These are phyloP conservation scores for Phytomonas francai DNA, from an alignment of 208 protist species.

Conservation along the genomic window DNA sequence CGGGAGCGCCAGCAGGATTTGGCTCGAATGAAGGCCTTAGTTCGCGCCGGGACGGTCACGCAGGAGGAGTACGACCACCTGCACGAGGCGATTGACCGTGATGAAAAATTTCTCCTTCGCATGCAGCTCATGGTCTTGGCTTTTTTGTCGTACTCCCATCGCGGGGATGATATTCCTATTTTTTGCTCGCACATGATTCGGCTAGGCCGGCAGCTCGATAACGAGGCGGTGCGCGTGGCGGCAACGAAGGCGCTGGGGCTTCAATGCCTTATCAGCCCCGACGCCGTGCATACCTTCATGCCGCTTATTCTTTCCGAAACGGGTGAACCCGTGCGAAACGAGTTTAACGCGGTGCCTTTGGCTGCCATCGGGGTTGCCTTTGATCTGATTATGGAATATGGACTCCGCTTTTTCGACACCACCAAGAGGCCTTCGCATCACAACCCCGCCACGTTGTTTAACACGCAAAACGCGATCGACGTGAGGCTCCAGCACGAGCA, in stretches of 20 bases:
- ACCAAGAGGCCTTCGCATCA: background rate
- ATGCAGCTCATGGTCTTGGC: slow-evolving; percentile 86
- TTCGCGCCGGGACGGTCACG: slow-evolving; percentile 19
- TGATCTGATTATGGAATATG: slow-evolving; percentile 85
- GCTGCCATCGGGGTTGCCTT: slow-evolving; percentile 67
- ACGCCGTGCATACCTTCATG: slow-evolving; percentile 87
- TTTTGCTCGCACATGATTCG: slow-evolving; percentile 87
- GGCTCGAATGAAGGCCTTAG: slow-evolving; percentile 39
- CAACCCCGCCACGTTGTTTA: slow-evolving; percentile 13
- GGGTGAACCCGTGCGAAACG: slow-evolving; percentile 18
- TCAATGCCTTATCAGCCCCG: slow-evolving; percentile 80
- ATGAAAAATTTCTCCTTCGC: slow-evolving; percentile 85
- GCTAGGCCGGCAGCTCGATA: slow-evolving; percentile 70
- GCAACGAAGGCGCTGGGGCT: slow-evolving; percentile 74
- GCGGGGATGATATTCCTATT: slow-evolving; percentile 56
- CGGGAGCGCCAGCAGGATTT: slow-evolving; percentile 81
- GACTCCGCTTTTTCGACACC: slow-evolving; percentile 77
- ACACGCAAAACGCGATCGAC: slow-evolving; percentile 26
- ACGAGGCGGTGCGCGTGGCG: slow-evolving; percentile 59
- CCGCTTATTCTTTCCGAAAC: slow-evolving; percentile 73
- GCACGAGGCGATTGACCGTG: slow-evolving; percentile 74
- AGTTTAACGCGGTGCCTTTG: slow-evolving; percentile 14
- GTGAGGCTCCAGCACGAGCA: slow-evolving; percentile 68
- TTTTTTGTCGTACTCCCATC: slow-evolving; percentile 75
- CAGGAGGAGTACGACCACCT: slow-evolving; percentile 59